Conservation (phyloP, 495 filamentous ascomycete genomes). For the Lasiosphaeria hispida region DNA sequence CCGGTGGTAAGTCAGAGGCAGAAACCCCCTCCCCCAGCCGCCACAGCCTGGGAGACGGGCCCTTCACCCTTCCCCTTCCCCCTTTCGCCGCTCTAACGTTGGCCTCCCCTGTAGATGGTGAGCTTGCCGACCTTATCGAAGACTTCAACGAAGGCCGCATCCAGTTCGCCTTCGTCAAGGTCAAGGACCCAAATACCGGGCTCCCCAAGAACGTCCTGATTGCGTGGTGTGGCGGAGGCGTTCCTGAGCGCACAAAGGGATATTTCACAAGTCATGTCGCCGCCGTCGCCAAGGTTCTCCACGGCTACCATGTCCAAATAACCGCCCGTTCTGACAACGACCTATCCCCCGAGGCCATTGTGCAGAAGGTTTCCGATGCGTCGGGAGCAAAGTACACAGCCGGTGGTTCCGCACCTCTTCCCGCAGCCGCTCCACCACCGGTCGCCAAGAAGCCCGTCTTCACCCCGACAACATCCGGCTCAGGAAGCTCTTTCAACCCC, state of each 20-base stretch:
- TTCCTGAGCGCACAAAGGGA: constrained; percentile 96
- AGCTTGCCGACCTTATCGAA: constrained; percentile 90
- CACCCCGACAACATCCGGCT: constrained; percentile 70
- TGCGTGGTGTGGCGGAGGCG: constrained; percentile 96
- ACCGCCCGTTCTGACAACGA: constrained; percentile 89
- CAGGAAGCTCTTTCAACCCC: constrained; percentile 64
- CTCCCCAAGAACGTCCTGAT: constrained; percentile 92
- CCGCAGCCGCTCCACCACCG: constrained; percentile 58
- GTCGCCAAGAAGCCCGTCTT: constrained; percentile 85
- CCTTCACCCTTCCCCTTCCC: neutral
- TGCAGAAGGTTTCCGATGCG: constrained; percentile 92
- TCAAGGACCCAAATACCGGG: constrained; percentile 89
- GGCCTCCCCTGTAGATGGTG: constrained; percentile 64
- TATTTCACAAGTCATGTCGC: constrained; percentile 95
- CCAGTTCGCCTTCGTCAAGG: constrained; percentile 95
- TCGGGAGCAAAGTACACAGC: constrained; percentile 92
- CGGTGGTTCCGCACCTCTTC: constrained; percentile 48
- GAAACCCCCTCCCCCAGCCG: neutral
- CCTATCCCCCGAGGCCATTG: constrained; percentile 78
- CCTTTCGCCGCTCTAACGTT: neutral
- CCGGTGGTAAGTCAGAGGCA: constrained; percentile 63
- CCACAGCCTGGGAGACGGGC: neutral
- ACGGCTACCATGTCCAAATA: constrained; percentile 97
- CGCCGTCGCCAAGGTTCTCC: constrained; percentile 83
- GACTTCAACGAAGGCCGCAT: constrained; percentile 96